A percentile compares a stretch with the other conserved stretches of the same genome.
These are phyloP conservation scores for Stachybotrys elegans DNA, from an alignment of 2,329 filamentous ascomycete species.

Conservation along the genomic window DNA sequence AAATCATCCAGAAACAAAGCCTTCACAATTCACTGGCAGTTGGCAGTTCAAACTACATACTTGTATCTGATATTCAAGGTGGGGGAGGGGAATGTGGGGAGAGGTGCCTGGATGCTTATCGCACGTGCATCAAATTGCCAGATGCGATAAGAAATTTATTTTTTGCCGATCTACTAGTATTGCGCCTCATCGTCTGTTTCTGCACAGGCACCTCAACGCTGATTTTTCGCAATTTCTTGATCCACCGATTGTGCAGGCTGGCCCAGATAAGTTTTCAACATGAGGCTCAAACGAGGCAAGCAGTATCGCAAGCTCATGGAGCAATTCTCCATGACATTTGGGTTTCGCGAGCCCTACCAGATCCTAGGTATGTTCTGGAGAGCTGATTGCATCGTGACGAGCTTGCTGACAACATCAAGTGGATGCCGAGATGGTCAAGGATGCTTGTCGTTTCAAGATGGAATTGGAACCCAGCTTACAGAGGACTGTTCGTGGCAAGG, in stretches of 20 bases:
- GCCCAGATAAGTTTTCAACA: conserved; percentile 24
- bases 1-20: too few relatives aligned
- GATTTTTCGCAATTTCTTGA: too few relatives aligned
- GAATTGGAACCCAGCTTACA: conserved; percentile 73
- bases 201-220: too few relatives aligned
- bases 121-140: conserved; percentile 22
- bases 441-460: conserved; percentile 83
- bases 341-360: conserved; percentile 92
- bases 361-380: conserved; percentile 55
- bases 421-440: conserved; percentile 78
- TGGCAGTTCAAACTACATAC: too few relatives aligned
- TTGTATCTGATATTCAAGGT: too few relatives aligned
- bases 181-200: too few relatives aligned
- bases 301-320: conserved; percentile 81
- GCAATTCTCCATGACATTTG: conserved; percentile 80
- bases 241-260: too few relatives aligned
- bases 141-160: conserved; percentile 36
- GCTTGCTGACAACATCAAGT: conserved; percentile 40
- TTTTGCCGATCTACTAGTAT: too few relatives aligned
- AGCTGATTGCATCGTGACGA: not conserved
- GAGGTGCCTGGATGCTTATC: conserved; percentile 27
- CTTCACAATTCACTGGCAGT: too few relatives aligned
- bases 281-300: conserved; percentile 49
- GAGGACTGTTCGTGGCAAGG: conserved; percentile 78
- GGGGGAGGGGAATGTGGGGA: conserved; percentile 7